These are phyloP conservation scores for Ophiostoma montium DNA, from an alignment of 2,329 filamentous ascomycete genomes.

Conservation along the genomic window DNA sequence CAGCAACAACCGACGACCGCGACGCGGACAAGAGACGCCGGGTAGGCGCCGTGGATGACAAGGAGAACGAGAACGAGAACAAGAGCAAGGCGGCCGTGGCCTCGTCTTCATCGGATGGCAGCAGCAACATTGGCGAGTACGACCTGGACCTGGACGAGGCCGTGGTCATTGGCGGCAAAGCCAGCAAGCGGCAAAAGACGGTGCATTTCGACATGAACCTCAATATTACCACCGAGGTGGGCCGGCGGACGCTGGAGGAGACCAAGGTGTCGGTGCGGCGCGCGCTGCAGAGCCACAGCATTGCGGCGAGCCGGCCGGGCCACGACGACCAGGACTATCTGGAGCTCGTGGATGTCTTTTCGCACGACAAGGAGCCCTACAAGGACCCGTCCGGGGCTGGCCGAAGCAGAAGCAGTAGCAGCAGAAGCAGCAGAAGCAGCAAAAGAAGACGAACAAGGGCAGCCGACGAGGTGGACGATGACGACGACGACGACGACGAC, in stretches of 20 bases:
- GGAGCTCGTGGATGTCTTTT: constrained; percentile 44
- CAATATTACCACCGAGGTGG: constrained; percentile 42
- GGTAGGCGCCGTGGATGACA: not conserved
- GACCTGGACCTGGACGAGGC: not conserved
- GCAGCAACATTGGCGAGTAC: not conserved
- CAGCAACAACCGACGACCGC: not conserved
- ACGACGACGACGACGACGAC: constrained; percentile 33
- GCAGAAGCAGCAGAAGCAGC: constrained; percentile 26
- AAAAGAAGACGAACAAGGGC: not conserved
- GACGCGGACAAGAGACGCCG: constrained; percentile 4
- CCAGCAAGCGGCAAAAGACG: constrained; percentile 35
- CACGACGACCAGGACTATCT: constrained; percentile 41
- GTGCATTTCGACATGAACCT: constrained; percentile 45
- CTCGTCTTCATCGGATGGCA: no score
- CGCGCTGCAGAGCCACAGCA: constrained; percentile 41
- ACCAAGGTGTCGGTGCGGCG: constrained; percentile 40
- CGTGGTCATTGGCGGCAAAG: constrained; percentile 12
- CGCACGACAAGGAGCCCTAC: constrained; percentile 31
- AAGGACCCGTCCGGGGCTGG: constrained; percentile 2
- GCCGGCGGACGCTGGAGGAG: constrained; percentile 36
- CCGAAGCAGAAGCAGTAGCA: not conserved
- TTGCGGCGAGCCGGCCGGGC: constrained; percentile 25
- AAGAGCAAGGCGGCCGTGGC: not conserved
- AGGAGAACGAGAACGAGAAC: no score
- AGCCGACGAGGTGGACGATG: constrained; percentile 27